Evolutionary conservation across 2,329 filamentous ascomycete genomes (phyloP).

Genomic region (Microcyclospora tardicrescens): DNA sequence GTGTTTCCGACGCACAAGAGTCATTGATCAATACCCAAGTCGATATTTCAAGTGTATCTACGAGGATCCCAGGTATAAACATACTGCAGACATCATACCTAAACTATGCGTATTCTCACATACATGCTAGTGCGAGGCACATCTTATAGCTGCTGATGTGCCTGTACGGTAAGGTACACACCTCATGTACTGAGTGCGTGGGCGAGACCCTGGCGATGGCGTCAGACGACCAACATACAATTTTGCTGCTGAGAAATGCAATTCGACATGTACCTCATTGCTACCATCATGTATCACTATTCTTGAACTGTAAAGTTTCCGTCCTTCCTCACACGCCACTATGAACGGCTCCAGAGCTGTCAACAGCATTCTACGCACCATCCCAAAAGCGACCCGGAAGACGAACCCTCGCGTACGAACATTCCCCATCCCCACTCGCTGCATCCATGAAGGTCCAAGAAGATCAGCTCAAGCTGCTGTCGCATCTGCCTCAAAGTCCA

Average conservation of each 20-base stretch:
- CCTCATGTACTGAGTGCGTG: no score
- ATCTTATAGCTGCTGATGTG: no score
- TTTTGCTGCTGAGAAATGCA: neutral
- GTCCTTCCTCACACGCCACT: neutral
- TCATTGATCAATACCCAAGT: no score
- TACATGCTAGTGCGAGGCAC: no score
- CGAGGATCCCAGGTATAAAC: no score
- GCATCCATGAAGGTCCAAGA: slow-evolving; percentile 5
- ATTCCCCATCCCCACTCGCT: slow-evolving; percentile 1
- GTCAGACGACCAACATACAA: neutral
- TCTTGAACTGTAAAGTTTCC: neutral
- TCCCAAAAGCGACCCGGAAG: slow-evolving; percentile 6
- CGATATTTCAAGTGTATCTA: no score
- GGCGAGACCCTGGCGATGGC: neutral
- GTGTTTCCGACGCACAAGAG: no score
- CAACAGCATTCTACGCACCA: slow-evolving; percentile 1
- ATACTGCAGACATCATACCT: no score
- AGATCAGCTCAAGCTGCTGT: slow-evolving; percentile 14
- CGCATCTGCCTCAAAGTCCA: slow-evolving; percentile 14
- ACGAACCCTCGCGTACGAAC: slow-evolving; percentile 13
- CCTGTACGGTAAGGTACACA: no score
- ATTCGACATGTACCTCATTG: neutral
- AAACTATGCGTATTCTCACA: no score
- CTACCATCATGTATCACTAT: neutral
- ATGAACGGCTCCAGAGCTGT: neutral